These are phyloP conservation scores for Paramyrothecium sp. DNA, from an alignment of 2,329 filamentous ascomycete species.

Conservation along the genomic window DNA sequence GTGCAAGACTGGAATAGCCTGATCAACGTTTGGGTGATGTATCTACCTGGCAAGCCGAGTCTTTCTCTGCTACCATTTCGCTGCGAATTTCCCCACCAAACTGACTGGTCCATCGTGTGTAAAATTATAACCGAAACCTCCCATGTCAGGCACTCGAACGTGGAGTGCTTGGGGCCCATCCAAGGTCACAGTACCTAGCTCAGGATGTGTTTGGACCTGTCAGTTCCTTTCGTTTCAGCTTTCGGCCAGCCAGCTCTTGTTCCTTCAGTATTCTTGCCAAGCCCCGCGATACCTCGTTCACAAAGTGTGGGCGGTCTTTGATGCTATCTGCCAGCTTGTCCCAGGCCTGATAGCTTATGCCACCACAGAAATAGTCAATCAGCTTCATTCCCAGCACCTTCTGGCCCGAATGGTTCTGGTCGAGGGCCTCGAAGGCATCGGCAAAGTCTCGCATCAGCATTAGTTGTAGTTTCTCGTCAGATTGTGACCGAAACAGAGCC, in stretches of 20 bases:
- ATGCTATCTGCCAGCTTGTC: constrained; percentile 18
- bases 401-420: constrained; percentile 17
- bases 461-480: constrained; percentile 24
- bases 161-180: no score
- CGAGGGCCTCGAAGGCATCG: constrained; percentile 30
- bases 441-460: constrained; percentile 30
- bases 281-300: constrained; percentile 25
- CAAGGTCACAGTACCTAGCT: not conserved
- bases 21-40: no score
- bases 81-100: no score
- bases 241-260: constrained; percentile 14
- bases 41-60: no score
- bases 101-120: no score
- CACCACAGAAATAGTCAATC: constrained; percentile 30
- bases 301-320: constrained; percentile 24
- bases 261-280: constrained; percentile 27
- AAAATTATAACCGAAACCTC: no score
- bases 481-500: constrained; percentile 24
- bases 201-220: constrained; percentile 11
- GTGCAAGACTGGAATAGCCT: no score
- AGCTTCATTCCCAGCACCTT: constrained; percentile 17
- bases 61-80: no score
- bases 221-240: constrained; percentile 28
- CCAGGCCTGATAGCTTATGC: constrained; percentile 26
- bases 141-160: no score